Evolutionary conservation across 257 asterid genomes (phyloP).

Genomic region (Buddleja alternifolia): DNA sequence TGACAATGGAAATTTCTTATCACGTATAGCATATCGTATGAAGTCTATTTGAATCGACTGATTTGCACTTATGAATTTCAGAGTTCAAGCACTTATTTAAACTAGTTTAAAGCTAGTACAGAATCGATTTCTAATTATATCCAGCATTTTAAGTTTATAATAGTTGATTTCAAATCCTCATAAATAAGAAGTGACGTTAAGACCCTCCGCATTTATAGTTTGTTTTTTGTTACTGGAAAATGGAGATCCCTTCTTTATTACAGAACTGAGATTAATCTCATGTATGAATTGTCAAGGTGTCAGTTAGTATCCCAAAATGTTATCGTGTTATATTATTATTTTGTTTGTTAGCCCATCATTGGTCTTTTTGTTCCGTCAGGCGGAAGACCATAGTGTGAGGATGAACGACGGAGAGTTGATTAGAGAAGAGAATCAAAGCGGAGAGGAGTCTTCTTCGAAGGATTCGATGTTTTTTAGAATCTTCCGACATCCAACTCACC

Average conservation of each 20-base stretch:
- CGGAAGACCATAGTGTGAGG: constrained; percentile 32
- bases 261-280: too few species aligned
- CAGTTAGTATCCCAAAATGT: background rate
- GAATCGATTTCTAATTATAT: constrained; percentile 4
- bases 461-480: constrained; percentile 31
- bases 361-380: constrained; percentile 34
- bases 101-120: background rate
- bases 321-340: background rate
- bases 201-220: background rate
- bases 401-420: constrained; percentile 31
- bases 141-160: constrained; percentile 2
- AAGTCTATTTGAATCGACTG: background rate
- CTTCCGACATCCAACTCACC: constrained; percentile 47
- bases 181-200: background rate
- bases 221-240: constrained; percentile 12
- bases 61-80: background rate
- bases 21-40: background rate
- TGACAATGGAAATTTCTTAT: background rate
- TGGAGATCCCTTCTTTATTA: too few species aligned
- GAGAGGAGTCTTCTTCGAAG: constrained; percentile 43
- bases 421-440: constrained; percentile 40
- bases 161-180: background rate
- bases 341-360: constrained; percentile 1
- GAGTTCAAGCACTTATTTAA: background rate
- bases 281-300: background rate